Conservation (phyloP, 805 yeast genomes). For the Ogataea methylovora region DNA sequence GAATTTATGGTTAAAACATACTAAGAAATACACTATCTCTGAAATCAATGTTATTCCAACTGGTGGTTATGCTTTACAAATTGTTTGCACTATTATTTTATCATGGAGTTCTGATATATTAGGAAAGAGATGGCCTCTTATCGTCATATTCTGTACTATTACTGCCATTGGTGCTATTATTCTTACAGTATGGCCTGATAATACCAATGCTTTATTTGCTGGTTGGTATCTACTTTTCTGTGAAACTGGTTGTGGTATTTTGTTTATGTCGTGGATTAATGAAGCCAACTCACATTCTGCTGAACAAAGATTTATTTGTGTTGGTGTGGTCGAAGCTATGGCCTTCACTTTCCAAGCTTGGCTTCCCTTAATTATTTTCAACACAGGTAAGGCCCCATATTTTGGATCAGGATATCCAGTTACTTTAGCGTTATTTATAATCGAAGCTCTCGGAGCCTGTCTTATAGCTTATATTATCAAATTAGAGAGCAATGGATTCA, state of each 20-base stretch:
- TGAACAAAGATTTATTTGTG: slow-evolving; percentile 18
- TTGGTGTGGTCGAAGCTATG: slow-evolving; percentile 25
- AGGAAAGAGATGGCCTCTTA: slow-evolving; percentile 22
- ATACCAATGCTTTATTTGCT: slow-evolving; percentile 14
- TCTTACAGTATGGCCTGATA: slow-evolving; percentile 12
- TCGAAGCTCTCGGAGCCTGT: slow-evolving; percentile 9
- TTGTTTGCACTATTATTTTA: slow-evolving; percentile 18
- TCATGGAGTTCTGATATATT: slow-evolving; percentile 23
- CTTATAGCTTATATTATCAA: slow-evolving; percentile 8
- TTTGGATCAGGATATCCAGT: slow-evolving; percentile 25
- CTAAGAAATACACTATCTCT: slow-evolving; percentile 14
- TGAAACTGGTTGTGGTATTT: slow-evolving; percentile 14
- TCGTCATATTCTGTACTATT: slow-evolving; percentile 11
- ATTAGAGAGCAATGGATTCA: slow-evolving; percentile 4
- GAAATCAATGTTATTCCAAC: slow-evolving; percentile 26
- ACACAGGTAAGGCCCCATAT: slow-evolving; percentile 26
- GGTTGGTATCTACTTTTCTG: slow-evolving; percentile 17
- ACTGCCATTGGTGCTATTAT: slow-evolving; percentile 14
- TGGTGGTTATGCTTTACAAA: slow-evolving; percentile 23
- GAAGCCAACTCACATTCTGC: slow-evolving; percentile 20
- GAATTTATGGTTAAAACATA: slow-evolving; percentile 23
- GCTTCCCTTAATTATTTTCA: slow-evolving; percentile 26
- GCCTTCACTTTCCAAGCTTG: slow-evolving; percentile 27
- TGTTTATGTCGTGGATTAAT: slow-evolving; percentile 21
- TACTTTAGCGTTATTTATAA: slow-evolving; percentile 10